phyloP scores from a whole-genome alignment of 2,329 filamentous ascomycete species.

The Verticillium alfalfae region DNA sequence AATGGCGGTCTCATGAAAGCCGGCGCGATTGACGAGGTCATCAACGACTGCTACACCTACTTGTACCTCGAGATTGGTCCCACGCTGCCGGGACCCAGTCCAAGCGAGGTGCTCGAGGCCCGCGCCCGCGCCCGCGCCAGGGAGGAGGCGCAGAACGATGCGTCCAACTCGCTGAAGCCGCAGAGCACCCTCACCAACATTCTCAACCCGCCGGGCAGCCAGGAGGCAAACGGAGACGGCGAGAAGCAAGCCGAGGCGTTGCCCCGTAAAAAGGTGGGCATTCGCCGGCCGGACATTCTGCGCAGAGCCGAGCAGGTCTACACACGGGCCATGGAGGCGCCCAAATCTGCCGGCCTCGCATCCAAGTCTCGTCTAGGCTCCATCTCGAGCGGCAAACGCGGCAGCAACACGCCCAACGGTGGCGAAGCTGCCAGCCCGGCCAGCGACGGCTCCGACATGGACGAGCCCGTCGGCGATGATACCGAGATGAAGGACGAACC shows the following conservation, averaged over 20 bases:
- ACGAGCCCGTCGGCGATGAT: constrained; percentile 22
- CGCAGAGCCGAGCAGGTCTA: constrained; percentile 58
- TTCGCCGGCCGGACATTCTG: constrained; percentile 52
- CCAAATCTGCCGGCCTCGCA: constrained; percentile 27
- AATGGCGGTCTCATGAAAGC: constrained; percentile 87
- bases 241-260: constrained; percentile 28
- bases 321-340: constrained; percentile 41
- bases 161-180: constrained; percentile 21
- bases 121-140: constrained; percentile 29
- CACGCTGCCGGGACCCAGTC: constrained; percentile 46
- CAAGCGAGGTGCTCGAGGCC: constrained; percentile 40
- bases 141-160: constrained; percentile 31
- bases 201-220: constrained; percentile 34
- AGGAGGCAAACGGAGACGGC: constrained; percentile 33
- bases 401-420: constrained; percentile 30
- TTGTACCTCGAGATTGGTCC: constrained; percentile 65
- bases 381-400: constrained; percentile 43
- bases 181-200: constrained; percentile 32
- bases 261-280: constrained; percentile 35
- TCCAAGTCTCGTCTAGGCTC: constrained; percentile 46
- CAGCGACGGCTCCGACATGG: constrained; percentile 31
- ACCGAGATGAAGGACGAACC: constrained; percentile 10
- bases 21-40: constrained; percentile 82
- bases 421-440: constrained; percentile 23
- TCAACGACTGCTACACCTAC: constrained; percentile 80